Conservation (phyloP, 2,329 filamentous ascomycete genomes). For the Monosporascus cannonballus region DNA sequence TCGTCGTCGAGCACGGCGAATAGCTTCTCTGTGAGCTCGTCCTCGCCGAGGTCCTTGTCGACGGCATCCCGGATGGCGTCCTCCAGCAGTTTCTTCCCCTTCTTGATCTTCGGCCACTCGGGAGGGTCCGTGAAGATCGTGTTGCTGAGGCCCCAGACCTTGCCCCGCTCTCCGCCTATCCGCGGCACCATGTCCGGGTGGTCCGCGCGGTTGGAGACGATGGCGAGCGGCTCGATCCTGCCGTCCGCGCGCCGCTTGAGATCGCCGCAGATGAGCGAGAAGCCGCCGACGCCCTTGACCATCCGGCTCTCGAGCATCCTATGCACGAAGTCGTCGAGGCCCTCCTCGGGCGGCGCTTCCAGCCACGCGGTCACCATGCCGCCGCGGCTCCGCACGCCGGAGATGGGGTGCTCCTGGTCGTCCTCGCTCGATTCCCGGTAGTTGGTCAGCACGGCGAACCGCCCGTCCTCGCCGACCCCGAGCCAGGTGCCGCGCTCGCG, state of each 20-base stretch:
- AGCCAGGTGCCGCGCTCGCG: slow-evolving; percentile 61
- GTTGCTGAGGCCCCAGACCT: slow-evolving; percentile 58
- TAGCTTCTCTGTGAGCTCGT: slow-evolving; percentile 43
- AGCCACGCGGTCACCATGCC: slow-evolving; percentile 61
- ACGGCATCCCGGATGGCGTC: slow-evolving; percentile 36
- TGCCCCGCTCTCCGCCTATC: slow-evolving; percentile 44
- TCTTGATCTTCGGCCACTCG: slow-evolving; percentile 56
- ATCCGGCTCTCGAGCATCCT: slow-evolving; percentile 45
- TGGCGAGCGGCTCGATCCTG: slow-evolving; percentile 44
- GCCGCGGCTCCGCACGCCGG: slow-evolving; percentile 52
- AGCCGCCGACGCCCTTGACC: slow-evolving; percentile 58
- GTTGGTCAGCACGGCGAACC: slow-evolving; percentile 61
- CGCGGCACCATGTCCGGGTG: slow-evolving; percentile 49
- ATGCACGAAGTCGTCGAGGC: slow-evolving; percentile 44
- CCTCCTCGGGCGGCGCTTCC: slow-evolving; percentile 40
- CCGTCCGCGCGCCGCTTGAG: slow-evolving; percentile 32
- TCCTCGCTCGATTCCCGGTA: slow-evolving; percentile 50
- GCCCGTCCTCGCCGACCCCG: slow-evolving; percentile 53
- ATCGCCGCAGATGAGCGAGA: slow-evolving; percentile 61
- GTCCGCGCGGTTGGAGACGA: slow-evolving; percentile 56
- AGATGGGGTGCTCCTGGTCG: slow-evolving; percentile 46
- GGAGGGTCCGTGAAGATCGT: slow-evolving; percentile 47
- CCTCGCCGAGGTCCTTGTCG: slow-evolving; percentile 32
- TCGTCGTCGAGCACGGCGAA: slow-evolving; percentile 52
- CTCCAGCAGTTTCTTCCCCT: slow-evolving; percentile 42